These are phyloP conservation scores for Phycomyces nitens DNA, from an alignment of 192 early-diverging fungal genomes.

Conservation along the genomic window DNA sequence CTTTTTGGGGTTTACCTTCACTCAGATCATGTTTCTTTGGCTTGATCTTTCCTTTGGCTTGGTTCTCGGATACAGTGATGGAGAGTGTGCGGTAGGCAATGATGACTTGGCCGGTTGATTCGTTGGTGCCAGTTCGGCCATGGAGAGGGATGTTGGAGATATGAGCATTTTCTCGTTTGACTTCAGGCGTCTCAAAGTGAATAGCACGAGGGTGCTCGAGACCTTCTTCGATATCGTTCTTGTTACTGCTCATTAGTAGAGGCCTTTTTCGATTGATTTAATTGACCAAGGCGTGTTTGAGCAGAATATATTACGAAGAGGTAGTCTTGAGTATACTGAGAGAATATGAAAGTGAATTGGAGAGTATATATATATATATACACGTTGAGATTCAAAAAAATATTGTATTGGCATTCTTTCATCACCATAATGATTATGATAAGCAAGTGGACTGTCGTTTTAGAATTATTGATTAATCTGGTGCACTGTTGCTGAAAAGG, in stretches of 20 bases:
- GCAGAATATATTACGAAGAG: too few species aligned
- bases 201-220: background rate
- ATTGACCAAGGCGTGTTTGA: too few species aligned
- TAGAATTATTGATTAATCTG: too few species aligned
- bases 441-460: too few species aligned
- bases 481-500: too few species aligned
- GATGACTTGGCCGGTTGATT: conserved; percentile 16
- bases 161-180: background rate
- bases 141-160: background rate
- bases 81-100: conserved; percentile 49
- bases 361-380: too few species aligned
- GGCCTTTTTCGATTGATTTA: too few species aligned
- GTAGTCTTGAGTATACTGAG: too few species aligned
- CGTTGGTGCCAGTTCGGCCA: background rate
- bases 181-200: conserved; percentile 6
- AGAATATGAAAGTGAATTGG: too few species aligned
- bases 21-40: conserved; percentile 12
- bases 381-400: too few species aligned
- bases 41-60: conserved; percentile 13
- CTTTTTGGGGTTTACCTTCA: conserved; percentile 19
- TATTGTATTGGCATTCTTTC: too few species aligned
- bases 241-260: background rate
- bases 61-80: conserved; percentile 42
- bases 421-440: too few species aligned
- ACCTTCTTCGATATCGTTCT: conserved; percentile 8